A percentile compares a stretch with the other conserved stretches of the same genome.
Conservation (phyloP, 2,329 filamentous ascomycete genomes). For the Tolypocladium pustulatum region DNA sequence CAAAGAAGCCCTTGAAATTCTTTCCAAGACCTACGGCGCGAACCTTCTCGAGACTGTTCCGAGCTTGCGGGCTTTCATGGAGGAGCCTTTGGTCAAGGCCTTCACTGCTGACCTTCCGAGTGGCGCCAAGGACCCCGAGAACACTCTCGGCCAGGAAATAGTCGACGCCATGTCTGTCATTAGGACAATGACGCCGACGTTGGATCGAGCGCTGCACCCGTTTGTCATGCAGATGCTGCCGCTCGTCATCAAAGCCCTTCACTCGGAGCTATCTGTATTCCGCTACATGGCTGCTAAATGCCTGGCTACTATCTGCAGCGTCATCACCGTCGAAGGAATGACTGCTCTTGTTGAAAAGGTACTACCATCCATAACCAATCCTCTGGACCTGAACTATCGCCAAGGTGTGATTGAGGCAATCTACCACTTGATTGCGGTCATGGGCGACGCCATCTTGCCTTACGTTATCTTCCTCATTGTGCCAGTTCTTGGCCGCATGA, state of each 20-base stretch:
- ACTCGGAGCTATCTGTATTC: conserved; percentile 82
- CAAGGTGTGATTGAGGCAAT: conserved; percentile 93
- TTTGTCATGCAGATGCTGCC: conserved; percentile 81
- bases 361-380: conserved; percentile 82
- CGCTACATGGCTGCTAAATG: conserved; percentile 96
- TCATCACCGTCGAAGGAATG: conserved; percentile 91
- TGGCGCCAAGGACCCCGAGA: conserved; percentile 63
- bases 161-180: conserved; percentile 91
- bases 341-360: conserved; percentile 91
- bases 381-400: conserved; percentile 74
- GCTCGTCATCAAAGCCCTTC: conserved; percentile 75
- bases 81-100: conserved; percentile 64
- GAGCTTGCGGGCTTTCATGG: conserved; percentile 70
- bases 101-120: conserved; percentile 63
- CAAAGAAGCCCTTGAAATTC: conserved; percentile 84
- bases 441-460: conserved; percentile 91
- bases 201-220: conserved; percentile 62
- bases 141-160: conserved; percentile 76
- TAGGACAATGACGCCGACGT: conserved; percentile 83
- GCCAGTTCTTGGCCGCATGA: conserved; percentile 94
- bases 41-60: conserved; percentile 75
- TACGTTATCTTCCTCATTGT: conserved; percentile 99
- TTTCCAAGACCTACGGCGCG: conserved; percentile 69
- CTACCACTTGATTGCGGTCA: conserved; percentile 94
- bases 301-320: conserved; percentile 92